A percentile compares a stretch with the other conserved stretches of the same genome.
Evolutionary conservation across 2,329 filamentous ascomycete species (phyloP).

Genomic region (Pseudohalonectria lignicola): DNA sequence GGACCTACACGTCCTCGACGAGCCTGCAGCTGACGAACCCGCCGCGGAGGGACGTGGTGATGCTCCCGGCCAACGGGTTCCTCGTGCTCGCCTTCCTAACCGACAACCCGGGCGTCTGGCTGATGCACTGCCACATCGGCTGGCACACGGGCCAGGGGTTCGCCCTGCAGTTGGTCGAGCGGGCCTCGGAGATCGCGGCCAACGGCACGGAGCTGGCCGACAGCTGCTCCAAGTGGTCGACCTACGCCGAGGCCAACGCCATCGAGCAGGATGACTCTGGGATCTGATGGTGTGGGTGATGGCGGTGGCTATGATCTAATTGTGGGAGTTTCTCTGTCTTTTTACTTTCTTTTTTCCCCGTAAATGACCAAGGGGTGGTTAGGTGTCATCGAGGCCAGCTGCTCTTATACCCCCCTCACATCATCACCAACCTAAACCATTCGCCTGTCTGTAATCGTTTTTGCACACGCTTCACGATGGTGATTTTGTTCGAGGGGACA

Average conservation of each 20-base stretch:
- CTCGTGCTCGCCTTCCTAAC: slow-evolving; percentile 3
- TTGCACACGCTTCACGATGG: no score
- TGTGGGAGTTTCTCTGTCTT: not conserved
- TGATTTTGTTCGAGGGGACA: no score
- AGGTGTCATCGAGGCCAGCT: no score
- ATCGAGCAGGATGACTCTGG: not conserved
- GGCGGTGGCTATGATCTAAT: no score
- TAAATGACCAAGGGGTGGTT: no score
- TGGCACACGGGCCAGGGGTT: slow-evolving; percentile 1
- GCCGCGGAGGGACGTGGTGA: slow-evolving; percentile 1
- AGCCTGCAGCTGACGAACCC: slow-evolving; percentile 1
- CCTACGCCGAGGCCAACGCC: not conserved
- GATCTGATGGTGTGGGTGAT: no score
- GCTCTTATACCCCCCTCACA: not conserved
- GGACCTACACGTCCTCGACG: slow-evolving; percentile 10
- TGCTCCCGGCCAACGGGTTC: slow-evolving; percentile 1
- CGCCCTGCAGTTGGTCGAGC: slow-evolving; percentile 2
- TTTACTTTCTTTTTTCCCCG: not conserved
- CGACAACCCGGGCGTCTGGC: slow-evolving; percentile 4
- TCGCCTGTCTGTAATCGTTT: no score
- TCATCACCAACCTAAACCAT: no score
- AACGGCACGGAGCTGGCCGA: not conserved
- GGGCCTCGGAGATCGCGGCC: not conserved
- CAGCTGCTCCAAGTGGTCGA: not conserved
- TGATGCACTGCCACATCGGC: slow-evolving; percentile 4